A percentile compares a stretch with the other conserved stretches of the same genome.
Evolutionary conservation across 441 rosid genomes (phyloP).

Genomic region (Croton laevigatus): DNA sequence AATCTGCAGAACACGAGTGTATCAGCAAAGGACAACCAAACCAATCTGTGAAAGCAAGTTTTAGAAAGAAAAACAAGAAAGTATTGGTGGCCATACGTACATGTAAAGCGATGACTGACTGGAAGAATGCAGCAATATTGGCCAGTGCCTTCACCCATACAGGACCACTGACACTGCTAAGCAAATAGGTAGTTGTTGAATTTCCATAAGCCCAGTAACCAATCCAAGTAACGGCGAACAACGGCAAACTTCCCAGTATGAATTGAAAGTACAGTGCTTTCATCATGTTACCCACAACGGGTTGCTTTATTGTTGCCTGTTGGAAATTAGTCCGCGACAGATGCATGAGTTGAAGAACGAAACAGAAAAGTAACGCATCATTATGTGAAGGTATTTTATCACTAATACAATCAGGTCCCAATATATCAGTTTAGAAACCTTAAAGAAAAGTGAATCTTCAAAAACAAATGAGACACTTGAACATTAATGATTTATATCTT

Average conservation of each 20-base stretch:
- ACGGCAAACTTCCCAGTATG: constrained; percentile 62
- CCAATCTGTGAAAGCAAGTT: not conserved
- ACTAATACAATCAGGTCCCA: not conserved
- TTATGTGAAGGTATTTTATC: not conserved
- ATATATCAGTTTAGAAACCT: not conserved
- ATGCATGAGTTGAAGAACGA: not conserved
- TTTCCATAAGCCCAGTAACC: constrained; percentile 99
- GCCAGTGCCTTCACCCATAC: constrained; percentile 78
- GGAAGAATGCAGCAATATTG: constrained; percentile 77
- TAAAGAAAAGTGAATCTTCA: not conserved
- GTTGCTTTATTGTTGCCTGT: constrained; percentile 86
- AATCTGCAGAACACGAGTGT: constrained; percentile 38
- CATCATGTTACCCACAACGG: constrained; percentile 76
- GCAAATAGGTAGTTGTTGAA: constrained; percentile 63
- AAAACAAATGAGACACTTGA: not conserved
- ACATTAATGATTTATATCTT: not conserved
- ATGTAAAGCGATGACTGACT: constrained; percentile 77
- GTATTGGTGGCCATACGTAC: constrained; percentile 31
- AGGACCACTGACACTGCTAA: constrained; percentile 69
- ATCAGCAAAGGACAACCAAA: constrained; percentile 1
- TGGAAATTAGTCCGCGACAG: constrained; percentile 3
- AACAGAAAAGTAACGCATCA: not conserved
- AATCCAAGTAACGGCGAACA: constrained; percentile 63
- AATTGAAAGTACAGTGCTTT: constrained; percentile 87
- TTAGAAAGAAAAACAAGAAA: not conserved